phyloP scores from a whole-genome alignment of 225 moss, liverwort and hornwort genomes.

The Pleurozium schreberi region DNA sequence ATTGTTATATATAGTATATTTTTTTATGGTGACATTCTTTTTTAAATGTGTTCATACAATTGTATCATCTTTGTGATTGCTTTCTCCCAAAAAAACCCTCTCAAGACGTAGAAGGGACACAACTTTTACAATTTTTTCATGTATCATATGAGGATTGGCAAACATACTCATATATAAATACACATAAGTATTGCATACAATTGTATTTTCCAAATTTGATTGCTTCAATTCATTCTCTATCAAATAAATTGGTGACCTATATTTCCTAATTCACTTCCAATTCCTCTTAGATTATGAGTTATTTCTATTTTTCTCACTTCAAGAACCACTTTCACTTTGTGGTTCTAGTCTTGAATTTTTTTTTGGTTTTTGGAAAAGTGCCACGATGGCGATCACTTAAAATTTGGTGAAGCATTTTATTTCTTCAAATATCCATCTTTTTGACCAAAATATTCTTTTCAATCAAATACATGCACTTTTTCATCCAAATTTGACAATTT shows the following conservation, averaged over 20 bases:
- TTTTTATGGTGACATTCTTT: accelerated
- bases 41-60: not conserved
- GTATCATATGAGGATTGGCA: accelerated
- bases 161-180: not conserved
- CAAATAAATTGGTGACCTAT: not conserved
- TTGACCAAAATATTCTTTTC: too few species aligned
- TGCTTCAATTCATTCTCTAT: too few species aligned
- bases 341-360: too few species aligned
- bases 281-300: not conserved
- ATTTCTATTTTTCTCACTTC: not conserved
- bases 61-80: not conserved
- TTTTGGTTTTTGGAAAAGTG: too few species aligned
- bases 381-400: too few species aligned
- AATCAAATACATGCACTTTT: too few species aligned
- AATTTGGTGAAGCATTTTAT: too few species aligned
- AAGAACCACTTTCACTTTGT: not conserved
- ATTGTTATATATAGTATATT: not conserved
- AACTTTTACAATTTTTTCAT: not conserved
- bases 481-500: too few species aligned
- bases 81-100: accelerated
- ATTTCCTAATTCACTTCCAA: not conserved
- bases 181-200: too few species aligned
- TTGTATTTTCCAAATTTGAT: not conserved
- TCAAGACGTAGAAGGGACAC: not conserved
- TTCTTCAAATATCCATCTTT: too few species aligned